Evolutionary conservation across 2,329 filamentous ascomycete species (phyloP).

Genomic region (Pseudopyricularia javanii): DNA sequence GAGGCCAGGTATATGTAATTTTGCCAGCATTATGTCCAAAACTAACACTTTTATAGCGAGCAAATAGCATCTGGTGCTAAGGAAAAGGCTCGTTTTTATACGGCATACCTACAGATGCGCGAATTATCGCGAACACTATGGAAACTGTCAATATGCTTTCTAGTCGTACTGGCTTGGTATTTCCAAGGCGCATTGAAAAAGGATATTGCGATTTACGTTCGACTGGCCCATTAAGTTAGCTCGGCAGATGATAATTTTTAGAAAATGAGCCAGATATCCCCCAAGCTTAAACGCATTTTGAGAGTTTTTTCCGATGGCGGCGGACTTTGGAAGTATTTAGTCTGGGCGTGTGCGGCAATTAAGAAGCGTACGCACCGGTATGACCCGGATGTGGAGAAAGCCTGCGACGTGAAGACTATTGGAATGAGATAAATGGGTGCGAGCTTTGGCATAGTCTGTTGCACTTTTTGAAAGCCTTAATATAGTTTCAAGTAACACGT

Average conservation of each 20-base stretch:
- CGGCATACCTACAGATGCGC: not conserved
- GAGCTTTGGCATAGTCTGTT: too few relatives aligned
- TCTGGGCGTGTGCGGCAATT: not conserved
- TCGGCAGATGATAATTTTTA: not conserved
- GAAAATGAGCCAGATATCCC: not conserved
- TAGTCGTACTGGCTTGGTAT: not conserved
- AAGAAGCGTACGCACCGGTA: not conserved
- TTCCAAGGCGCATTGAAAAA: not conserved
- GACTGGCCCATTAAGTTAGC: not conserved
- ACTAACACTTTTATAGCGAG: not conserved
- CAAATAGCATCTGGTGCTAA: not conserved
- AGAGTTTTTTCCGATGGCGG: not conserved
- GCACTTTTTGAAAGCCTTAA: too few relatives aligned
- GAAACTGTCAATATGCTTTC: not conserved
- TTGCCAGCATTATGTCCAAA: not conserved
- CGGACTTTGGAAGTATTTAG: not conserved
- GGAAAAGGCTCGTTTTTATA: not conserved
- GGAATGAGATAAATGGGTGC: too few relatives aligned
- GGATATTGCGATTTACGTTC: not conserved
- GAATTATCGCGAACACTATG: too few relatives aligned
- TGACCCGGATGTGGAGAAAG: not conserved
- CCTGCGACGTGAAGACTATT: too few relatives aligned
- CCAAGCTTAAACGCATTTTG: not conserved
- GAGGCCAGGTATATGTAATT: not conserved
- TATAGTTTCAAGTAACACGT: too few relatives aligned